These are phyloP conservation scores for Arthromyces matolae DNA, from an alignment of 768 basidiomycete genomes.

Conservation along the genomic window DNA sequence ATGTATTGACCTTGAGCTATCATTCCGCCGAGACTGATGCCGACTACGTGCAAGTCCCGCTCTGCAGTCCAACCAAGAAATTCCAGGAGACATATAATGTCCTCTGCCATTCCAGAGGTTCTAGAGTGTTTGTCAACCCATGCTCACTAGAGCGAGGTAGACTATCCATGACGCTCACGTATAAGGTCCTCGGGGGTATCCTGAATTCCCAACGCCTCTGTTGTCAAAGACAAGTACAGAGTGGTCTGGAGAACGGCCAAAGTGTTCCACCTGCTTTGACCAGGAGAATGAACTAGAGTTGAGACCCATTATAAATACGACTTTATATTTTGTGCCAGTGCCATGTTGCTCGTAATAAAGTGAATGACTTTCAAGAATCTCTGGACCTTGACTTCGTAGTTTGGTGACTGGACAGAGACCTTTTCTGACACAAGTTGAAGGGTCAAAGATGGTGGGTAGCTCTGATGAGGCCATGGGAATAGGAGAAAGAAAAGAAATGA, in stretches of 20 bases:
- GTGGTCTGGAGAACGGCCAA: constrained; percentile 51
- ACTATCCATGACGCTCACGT: constrained; percentile 45
- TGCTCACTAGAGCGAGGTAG: too few relatives aligned
- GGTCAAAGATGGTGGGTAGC: constrained; percentile 51
- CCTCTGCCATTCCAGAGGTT: constrained; percentile 76
- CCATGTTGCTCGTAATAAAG: constrained; percentile 83
- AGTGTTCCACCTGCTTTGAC: constrained; percentile 61
- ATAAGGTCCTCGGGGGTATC: constrained; percentile 70
- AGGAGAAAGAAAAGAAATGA: background rate
- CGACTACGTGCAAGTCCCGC: constrained; percentile 65
- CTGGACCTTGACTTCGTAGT: constrained; percentile 41
- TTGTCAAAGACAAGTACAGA: constrained; percentile 78
- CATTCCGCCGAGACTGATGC: constrained; percentile 81
- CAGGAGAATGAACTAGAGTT: constrained; percentile 64
- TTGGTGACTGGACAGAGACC: constrained; percentile 74
- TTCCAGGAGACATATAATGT: constrained; percentile 62
- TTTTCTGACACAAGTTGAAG: constrained; percentile 57
- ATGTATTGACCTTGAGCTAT: constrained; percentile 12
- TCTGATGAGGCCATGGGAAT: background rate
- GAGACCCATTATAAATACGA: constrained; percentile 79
- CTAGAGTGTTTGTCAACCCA: constrained; percentile 29
- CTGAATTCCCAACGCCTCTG: constrained; percentile 77
- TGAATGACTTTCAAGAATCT: constrained; percentile 60
- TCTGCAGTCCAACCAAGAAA: constrained; percentile 66
- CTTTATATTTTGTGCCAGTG: constrained; percentile 49